These are phyloP conservation scores for Scutellaria minor DNA, from an alignment of 257 asterid genomes.

Conservation along the genomic window DNA sequence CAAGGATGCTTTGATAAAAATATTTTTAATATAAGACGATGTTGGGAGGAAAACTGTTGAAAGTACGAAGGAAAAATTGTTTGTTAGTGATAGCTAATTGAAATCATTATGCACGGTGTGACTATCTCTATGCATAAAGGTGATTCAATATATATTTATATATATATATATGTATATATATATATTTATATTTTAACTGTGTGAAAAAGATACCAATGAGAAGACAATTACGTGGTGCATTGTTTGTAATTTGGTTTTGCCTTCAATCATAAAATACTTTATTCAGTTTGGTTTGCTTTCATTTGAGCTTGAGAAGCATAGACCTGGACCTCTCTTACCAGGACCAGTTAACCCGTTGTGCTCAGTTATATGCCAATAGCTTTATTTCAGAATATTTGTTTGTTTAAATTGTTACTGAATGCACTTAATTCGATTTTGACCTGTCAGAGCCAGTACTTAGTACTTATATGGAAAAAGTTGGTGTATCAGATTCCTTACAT, in stretches of 20 bases:
- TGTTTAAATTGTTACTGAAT: no score
- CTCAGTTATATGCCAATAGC: no score
- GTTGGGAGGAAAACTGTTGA: background rate
- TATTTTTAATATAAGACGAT: background rate
- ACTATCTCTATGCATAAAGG: background rate
- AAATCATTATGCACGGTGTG: background rate
- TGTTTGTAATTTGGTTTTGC: background rate
- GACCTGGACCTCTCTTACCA: no score
- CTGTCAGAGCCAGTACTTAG: no score
- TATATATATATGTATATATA: no score
- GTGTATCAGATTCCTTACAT: background rate
- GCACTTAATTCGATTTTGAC: no score
- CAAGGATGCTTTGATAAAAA: background rate
- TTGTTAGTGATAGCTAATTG: background rate
- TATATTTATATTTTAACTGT: no score
- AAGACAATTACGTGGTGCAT: background rate
- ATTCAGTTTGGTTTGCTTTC: background rate
- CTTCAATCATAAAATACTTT: background rate
- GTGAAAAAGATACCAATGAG: no score
- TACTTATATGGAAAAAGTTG: no score
- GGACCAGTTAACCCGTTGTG: no score
- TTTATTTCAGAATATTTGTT: no score
- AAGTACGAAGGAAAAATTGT: background rate
- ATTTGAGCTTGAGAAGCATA: background rate
- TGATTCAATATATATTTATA: no score